Conservation (phyloP, 2,329 filamentous ascomycete genomes). For the Fusarium marasasianum region DNA sequence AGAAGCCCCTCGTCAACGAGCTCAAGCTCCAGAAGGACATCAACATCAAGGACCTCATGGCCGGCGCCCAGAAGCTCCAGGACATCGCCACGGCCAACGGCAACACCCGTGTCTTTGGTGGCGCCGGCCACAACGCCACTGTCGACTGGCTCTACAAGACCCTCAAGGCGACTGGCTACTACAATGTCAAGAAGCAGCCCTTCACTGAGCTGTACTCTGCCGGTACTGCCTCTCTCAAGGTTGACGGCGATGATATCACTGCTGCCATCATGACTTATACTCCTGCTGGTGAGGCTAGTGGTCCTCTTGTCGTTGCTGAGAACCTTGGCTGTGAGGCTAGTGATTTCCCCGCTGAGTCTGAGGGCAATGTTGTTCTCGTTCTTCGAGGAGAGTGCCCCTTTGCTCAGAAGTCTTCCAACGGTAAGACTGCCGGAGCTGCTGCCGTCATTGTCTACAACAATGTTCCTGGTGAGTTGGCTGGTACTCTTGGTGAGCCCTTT, state of each 20-base stretch:
- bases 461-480: constrained; percentile 57
- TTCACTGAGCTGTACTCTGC: constrained; percentile 53
- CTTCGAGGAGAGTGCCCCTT: constrained; percentile 69
- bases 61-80: constrained; percentile 56
- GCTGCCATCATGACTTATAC: constrained; percentile 58
- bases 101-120: constrained; percentile 56
- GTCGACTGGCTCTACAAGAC: constrained; percentile 56
- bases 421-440: constrained; percentile 64
- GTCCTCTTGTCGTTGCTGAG: constrained; percentile 56
- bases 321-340: constrained; percentile 63
- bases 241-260: constrained; percentile 43
- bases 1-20: constrained; percentile 50
- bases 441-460: constrained; percentile 73
- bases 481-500: constrained; percentile 63
- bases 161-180: constrained; percentile 51
- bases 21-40: constrained; percentile 52
- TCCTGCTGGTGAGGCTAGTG: constrained; percentile 55
- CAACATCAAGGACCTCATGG: constrained; percentile 53
- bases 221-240: constrained; percentile 44
- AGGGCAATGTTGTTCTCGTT: constrained; percentile 68
- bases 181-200: constrained; percentile 56
- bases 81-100: constrained; percentile 54
- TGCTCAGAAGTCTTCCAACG: constrained; percentile 64
- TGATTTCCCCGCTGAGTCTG: constrained; percentile 63
- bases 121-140: constrained; percentile 57